Evolutionary conservation across 1,284 basidiomycete genomes (phyloP), one percentile per base, ranked within the genome.

Genomic region (Apiotrichum montevideense): DNA sequence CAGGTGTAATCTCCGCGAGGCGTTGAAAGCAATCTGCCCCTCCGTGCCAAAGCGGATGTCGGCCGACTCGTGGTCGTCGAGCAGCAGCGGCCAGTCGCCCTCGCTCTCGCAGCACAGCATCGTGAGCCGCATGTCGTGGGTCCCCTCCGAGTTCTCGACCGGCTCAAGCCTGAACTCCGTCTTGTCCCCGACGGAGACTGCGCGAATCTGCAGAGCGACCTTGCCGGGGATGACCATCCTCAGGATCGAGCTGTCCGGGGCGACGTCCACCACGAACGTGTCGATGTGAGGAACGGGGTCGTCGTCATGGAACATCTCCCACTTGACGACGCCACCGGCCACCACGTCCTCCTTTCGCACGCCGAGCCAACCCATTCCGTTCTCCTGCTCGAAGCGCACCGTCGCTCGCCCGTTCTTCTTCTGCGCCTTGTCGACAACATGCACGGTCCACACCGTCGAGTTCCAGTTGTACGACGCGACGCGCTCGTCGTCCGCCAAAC

Each of bases 61-160:
- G 10, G 74, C 67, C 2, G 66, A 62, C 61, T 74, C 73, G 59
- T 66, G 70, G 59, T 77, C 76, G 55, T 77, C 76, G 14, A 69
- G 61, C 9, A 75, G 57, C 40, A 77, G 63, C 35, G 76, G 76
- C 76, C 76, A 77, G 42, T 72, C 70, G 3, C 70, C 70, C 51
- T 69, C 66, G 4, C 63, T 63, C 14, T 67, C 66, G 59, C 76
- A 77, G 57, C 76, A 77, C 3, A 76, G 62, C 37, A 74, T 63
- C n/a, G 64, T 71, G 55, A 77, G 63, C 33, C 74, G 64, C 62
- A 72, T 65, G 53, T 76, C 71, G 51, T 66, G 72, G 2, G 54
- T 56, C n/a, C 32, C 6, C 39, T 50, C 50, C 41, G 6, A 2
- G 63, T 50, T 21, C 21, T 8, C 40, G 34, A 37, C 0, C 43